A percentile compares a stretch with the other conserved stretches of the same genome.
phyloP scores from a whole-genome alignment of 163 green algal species.

The Coccomyxa subellipsoidea region DNA sequence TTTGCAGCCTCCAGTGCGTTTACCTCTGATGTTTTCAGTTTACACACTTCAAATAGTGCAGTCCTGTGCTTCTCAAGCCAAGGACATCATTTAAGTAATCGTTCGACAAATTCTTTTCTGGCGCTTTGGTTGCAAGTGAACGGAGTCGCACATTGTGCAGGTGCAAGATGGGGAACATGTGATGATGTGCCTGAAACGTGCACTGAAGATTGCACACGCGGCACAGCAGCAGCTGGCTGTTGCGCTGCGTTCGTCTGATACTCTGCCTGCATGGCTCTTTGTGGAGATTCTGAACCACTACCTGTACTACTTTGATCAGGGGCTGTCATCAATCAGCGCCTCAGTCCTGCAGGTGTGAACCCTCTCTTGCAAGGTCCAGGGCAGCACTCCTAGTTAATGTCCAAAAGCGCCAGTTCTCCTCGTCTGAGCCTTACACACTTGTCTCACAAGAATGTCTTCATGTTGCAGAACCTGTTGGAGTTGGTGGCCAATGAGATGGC shows the following conservation, averaged over 20 bases:
- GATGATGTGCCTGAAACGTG: constrained; percentile 78
- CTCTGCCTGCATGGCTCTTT: constrained; percentile 61
- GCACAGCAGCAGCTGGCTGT: constrained; percentile 68
- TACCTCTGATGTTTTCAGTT: neutral
- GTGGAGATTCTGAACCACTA: constrained; percentile 92
- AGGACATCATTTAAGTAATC: neutral
- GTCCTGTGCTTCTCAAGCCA: neutral
- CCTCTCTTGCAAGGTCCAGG: neutral
- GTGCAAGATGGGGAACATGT: constrained; percentile 69
- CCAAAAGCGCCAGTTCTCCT: too few relatives aligned
- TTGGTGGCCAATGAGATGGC: constrained; percentile 57
- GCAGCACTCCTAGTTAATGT: too few relatives aligned
- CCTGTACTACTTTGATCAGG: constrained; percentile 79
- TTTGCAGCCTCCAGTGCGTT: neutral
- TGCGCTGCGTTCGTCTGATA: constrained; percentile 21
- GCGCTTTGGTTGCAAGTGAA: too few relatives aligned
- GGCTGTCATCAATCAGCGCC: constrained; percentile 58
- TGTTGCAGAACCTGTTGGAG: constrained; percentile 48
- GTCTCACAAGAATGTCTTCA: neutral
- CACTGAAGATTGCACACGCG: constrained; percentile 79
- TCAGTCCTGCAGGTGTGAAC: constrained; percentile 54
- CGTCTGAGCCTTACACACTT: too few relatives aligned
- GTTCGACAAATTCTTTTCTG: too few relatives aligned
- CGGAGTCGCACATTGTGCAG: neutral
- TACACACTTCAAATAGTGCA: neutral